These are phyloP conservation scores for Physcomitrium patens DNA, from an alignment of 225 moss, liverwort and hornwort species.

Conservation along the genomic window DNA sequence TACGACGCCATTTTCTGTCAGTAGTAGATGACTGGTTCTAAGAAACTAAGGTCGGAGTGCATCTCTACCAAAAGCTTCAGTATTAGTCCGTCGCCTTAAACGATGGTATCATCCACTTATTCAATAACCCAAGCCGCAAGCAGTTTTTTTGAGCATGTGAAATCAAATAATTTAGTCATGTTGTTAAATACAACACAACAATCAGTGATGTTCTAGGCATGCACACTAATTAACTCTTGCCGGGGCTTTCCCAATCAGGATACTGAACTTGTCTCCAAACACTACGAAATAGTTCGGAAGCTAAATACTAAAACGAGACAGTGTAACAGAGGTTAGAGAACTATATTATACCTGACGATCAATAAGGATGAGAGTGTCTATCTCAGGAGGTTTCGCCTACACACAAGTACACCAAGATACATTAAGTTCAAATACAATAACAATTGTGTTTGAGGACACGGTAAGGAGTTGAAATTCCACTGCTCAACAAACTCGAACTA, in stretches of 20 bases:
- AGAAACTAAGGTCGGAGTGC: conserved; percentile 14
- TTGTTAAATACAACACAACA: conserved; percentile 7
- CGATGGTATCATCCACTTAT: conserved; percentile 3
- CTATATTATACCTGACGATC: conserved; percentile 72
- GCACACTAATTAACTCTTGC: conserved; percentile 8
- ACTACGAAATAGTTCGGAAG: conserved; percentile 8
- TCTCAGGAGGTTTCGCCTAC: conserved; percentile 68
- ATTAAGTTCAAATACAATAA: conserved; percentile 1
- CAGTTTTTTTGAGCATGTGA: conserved; percentile 4
- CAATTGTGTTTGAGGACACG: conserved; percentile 19
- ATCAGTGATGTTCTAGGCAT: neutral
- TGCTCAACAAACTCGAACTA: conserved; percentile 8
- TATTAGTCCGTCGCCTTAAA: conserved; percentile 13
- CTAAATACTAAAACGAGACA: conserved; percentile 11
- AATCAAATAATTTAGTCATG: neutral
- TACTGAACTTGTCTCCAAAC: neutral
- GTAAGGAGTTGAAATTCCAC: conserved; percentile 4
- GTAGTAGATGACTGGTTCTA: conserved; percentile 3
- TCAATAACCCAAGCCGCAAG: conserved; percentile 12
- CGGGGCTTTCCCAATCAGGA: conserved; percentile 1
- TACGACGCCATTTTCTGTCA: conserved; percentile 23
- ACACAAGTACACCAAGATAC: conserved; percentile 33
- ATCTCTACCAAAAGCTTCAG: neutral
- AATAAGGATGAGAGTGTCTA: conserved; percentile 87
- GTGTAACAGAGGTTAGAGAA: conserved; percentile 4